These are phyloP conservation scores for Fragaria vesca DNA, from an alignment of 306 rosid genomes.

Conservation along the genomic window DNA sequence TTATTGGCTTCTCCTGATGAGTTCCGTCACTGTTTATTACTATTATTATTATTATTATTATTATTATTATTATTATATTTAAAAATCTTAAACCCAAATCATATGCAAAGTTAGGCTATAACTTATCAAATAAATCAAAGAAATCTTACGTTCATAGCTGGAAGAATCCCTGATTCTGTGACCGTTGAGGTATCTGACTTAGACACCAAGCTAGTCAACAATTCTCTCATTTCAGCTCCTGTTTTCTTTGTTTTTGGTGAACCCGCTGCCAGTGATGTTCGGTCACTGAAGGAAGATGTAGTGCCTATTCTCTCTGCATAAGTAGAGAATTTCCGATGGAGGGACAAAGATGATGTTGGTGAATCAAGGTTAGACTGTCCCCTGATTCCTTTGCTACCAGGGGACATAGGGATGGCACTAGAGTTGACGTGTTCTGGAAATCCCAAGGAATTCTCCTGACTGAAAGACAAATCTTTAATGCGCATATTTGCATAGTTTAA, in stretches of 20 bases:
- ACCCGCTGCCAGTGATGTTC: conserved; percentile 57
- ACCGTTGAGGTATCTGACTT: conserved; percentile 61
- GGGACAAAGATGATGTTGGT: conserved; percentile 47
- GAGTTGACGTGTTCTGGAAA: conserved; percentile 53
- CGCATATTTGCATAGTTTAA: conserved; percentile 57
- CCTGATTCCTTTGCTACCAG: conserved; percentile 51
- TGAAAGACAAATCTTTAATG: conserved; percentile 56
- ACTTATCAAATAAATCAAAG: conserved; percentile 21
- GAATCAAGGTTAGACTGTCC: conserved; percentile 70
- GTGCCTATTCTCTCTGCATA: conserved; percentile 93
- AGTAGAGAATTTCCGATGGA: conserved; percentile 74
- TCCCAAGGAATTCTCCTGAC: conserved; percentile 65
- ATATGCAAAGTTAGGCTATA: conserved; percentile 7
- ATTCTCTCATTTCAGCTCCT: conserved; percentile 86
- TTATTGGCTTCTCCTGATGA: background rate
- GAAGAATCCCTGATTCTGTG: conserved; percentile 52
- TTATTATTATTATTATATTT: no score
- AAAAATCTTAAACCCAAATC: background rate
- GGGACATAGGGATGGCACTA: conserved; percentile 50
- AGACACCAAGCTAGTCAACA: conserved; percentile 56
- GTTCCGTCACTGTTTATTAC: background rate
- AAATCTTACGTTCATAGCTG: conserved; percentile 59
- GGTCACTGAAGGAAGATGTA: conserved; percentile 61
- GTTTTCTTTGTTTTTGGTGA: conserved; percentile 92
- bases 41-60: no score